These are phyloP conservation scores for Aeschynomene evenia DNA, from an alignment of 306 rosid genomes.

Conservation along the genomic window DNA sequence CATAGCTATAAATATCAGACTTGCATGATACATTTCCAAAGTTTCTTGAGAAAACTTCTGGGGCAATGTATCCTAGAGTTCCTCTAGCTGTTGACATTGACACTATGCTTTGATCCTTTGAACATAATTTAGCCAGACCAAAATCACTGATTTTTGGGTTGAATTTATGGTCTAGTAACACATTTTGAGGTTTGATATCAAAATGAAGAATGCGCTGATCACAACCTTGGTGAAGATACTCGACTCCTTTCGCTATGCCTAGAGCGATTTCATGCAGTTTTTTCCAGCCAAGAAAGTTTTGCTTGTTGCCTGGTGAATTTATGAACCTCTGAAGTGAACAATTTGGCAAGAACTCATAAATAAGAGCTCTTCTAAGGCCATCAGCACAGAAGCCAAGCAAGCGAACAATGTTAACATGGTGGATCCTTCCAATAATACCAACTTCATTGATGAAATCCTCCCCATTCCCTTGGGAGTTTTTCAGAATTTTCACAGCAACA, in stretches of 20 bases:
- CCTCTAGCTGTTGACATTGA: constrained; percentile 47
- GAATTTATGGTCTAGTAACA: constrained; percentile 34
- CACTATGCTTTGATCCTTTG: constrained; percentile 37
- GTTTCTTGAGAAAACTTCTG: constrained; percentile 41
- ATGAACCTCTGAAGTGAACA: constrained; percentile 37
- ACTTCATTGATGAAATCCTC: constrained; percentile 39
- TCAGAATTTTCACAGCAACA: constrained; percentile 36
- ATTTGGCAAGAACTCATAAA: constrained; percentile 42
- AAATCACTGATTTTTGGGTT: constrained; percentile 42
- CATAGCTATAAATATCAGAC: constrained; percentile 41
- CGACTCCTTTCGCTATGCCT: constrained; percentile 48
- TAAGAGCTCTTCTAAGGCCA: constrained; percentile 37
- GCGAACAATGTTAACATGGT: constrained; percentile 46
- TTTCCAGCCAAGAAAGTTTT: constrained; percentile 35
- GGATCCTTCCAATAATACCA: constrained; percentile 41
- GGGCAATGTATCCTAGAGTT: constrained; percentile 49
- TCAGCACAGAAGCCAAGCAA: constrained; percentile 50
- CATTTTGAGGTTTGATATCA: constrained; percentile 47
- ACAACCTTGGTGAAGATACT: constrained; percentile 49
- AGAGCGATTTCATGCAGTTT: constrained; percentile 32
- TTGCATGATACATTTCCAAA: constrained; percentile 38
- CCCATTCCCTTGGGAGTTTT: constrained; percentile 21
- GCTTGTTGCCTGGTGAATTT: not conserved
- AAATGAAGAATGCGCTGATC: constrained; percentile 43
- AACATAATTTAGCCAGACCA: constrained; percentile 41